Evolutionary conservation across 495 filamentous ascomycete genomes (phyloP).

Genomic region (Aspergillus haitiensis): DNA sequence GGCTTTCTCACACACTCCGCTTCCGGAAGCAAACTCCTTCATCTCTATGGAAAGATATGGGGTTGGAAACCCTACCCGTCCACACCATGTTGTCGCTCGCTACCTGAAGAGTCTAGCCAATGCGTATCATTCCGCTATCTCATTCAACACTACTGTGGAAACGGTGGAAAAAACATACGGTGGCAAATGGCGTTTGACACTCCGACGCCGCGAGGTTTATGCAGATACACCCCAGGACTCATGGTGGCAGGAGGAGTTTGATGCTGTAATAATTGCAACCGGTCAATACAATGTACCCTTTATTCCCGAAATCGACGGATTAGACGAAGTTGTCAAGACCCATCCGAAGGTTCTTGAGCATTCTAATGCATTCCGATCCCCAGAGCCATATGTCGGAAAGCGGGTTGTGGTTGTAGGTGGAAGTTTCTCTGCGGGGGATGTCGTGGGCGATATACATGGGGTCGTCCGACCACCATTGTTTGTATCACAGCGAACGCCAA

Average conservation of each 20-base stretch:
- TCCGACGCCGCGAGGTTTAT: conserved; percentile 22
- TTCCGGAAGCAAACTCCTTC: conserved; percentile 28
- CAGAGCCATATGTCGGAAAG: conserved; percentile 29
- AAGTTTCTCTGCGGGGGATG: conserved; percentile 32
- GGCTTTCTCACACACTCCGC: conserved; percentile 33
- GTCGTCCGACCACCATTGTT: conserved; percentile 31
- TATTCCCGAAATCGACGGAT: conserved; percentile 54
- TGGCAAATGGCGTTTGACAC: conserved; percentile 27
- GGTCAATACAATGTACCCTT: conserved; percentile 72
- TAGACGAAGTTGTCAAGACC: conserved; percentile 18
- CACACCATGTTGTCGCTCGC: conserved; percentile 26
- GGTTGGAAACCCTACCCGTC: conserved; percentile 28
- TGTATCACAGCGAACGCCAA: conserved; percentile 26
- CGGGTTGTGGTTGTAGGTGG: conserved; percentile 32
- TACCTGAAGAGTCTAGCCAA: conserved; percentile 30
- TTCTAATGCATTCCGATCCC: conserved; percentile 27
- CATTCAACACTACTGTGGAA: conserved; percentile 35
- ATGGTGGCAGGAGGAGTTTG: conserved; percentile 45
- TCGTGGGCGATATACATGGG: conserved; percentile 29
- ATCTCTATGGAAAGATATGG: conserved; percentile 26
- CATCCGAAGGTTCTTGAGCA: conserved; percentile 29
- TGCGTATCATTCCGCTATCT: conserved; percentile 24
- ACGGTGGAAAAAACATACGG: conserved; percentile 26
- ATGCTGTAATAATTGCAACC: conserved; percentile 73
- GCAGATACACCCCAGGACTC: conserved; percentile 21